Percentiles rank a stretch among this genome's conserved stretches.
These are phyloP conservation scores for Tolypocladium pustulatum DNA, from an alignment of 2,329 filamentous ascomycete species.

Conservation along the genomic window DNA sequence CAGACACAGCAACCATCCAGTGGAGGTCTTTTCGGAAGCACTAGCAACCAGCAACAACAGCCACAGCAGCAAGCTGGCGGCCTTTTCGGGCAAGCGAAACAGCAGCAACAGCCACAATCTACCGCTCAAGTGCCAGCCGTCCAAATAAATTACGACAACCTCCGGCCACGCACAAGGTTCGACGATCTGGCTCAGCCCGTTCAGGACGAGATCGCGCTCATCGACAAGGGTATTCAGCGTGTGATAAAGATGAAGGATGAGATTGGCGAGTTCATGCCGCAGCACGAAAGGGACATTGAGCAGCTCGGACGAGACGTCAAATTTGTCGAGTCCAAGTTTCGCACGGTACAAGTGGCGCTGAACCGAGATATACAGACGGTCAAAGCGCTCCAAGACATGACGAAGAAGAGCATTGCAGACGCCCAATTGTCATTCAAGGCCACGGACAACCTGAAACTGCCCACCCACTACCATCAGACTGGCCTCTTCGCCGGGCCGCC, in stretches of 20 bases:
- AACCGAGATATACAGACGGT: slow-evolving; percentile 52
- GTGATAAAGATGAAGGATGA: slow-evolving; percentile 73
- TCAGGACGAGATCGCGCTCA: slow-evolving; percentile 63
- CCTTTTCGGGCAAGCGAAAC: slow-evolving; percentile 17
- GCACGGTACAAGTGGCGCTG: slow-evolving; percentile 31
- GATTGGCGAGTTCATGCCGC: slow-evolving; percentile 56
- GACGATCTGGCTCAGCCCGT: slow-evolving; percentile 78
- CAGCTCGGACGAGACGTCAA: slow-evolving; percentile 35
- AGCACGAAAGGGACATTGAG: slow-evolving; percentile 37
- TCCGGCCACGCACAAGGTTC: slow-evolving; percentile 83
- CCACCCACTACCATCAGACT: slow-evolving; percentile 42
- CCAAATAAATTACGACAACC: slow-evolving; percentile 65
- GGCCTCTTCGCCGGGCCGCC: slow-evolving; percentile 29
- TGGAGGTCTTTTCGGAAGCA: slow-evolving; percentile 14
- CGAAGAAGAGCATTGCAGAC: slow-evolving; percentile 56
- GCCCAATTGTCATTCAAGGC: slow-evolving; percentile 63
- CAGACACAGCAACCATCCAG: slow-evolving; percentile 6
- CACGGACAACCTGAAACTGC: slow-evolving; percentile 64
- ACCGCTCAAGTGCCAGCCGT: slow-evolving; percentile 56
- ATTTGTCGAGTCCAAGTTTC: slow-evolving; percentile 39
- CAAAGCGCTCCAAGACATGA: slow-evolving; percentile 47
- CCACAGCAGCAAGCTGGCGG: slow-evolving; percentile 14
- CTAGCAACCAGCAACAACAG: slow-evolving; percentile 9
- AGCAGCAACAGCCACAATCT: slow-evolving; percentile 18
- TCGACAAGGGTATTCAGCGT: slow-evolving; percentile 71